A percentile compares a stretch with the other conserved stretches of the same genome.
phyloP scores from a whole-genome alignment of 225 moss, liverwort and hornwort genomes.

The Polytrichum formosum region DNA sequence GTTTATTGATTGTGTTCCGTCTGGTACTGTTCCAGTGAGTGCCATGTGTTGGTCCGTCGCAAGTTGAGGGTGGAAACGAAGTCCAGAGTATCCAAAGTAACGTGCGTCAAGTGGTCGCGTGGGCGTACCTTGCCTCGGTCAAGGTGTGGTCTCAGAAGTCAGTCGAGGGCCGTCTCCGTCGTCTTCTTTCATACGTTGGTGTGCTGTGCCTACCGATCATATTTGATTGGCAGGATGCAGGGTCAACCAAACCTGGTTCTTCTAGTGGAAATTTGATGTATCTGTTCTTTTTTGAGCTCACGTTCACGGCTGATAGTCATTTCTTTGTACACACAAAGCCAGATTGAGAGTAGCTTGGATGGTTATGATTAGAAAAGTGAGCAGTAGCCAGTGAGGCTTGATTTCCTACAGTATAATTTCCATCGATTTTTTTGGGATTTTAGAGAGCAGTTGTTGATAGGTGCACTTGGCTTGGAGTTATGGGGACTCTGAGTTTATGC shows the following conservation, averaged over 20 bases:
- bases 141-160: constrained; percentile 77
- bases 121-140: constrained; percentile 73
- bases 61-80: constrained; percentile 99
- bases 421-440: constrained; percentile 58
- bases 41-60: constrained; percentile 98
- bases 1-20: constrained; percentile 98
- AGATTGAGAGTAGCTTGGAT: constrained; percentile 53
- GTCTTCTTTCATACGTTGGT: constrained; percentile 70
- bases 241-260: constrained; percentile 57
- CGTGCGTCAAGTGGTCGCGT: constrained; percentile 77
- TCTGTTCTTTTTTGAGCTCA: constrained; percentile 55
- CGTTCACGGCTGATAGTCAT: constrained; percentile 46
- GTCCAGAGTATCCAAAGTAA: constrained; percentile 98
- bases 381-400: constrained; percentile 42
- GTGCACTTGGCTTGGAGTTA: constrained; percentile 52
- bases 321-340: constrained; percentile 42
- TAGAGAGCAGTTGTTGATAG: constrained; percentile 51
- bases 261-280: constrained; percentile 48
- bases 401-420: constrained; percentile 45
- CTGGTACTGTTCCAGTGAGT: constrained; percentile 99
- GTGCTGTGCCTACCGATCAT: constrained; percentile 71
- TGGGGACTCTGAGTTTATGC: constrained; percentile 42
- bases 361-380: constrained; percentile 48
- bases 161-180: constrained; percentile 80
- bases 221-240: constrained; percentile 76